Conservation (phyloP, 2,329 filamentous ascomycete species). For the Fusarium sororula region DNA sequence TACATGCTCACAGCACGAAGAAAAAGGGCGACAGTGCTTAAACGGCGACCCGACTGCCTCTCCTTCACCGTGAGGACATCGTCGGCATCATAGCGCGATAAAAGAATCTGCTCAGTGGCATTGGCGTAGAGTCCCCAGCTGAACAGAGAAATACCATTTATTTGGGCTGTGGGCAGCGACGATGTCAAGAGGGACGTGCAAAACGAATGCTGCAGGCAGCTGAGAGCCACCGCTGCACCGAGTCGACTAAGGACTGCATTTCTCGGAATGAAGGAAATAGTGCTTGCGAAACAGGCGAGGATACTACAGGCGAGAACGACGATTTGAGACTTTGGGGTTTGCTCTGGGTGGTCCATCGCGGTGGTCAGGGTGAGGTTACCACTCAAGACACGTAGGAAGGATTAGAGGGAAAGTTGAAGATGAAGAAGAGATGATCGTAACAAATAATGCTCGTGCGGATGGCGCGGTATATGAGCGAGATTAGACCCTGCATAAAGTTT, state of each 20-base stretch:
- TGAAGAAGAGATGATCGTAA: too few relatives aligned
- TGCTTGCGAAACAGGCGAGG: background rate
- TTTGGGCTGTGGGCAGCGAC: background rate
- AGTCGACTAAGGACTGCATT: background rate
- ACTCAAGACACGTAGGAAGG: too few relatives aligned
- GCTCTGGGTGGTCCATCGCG: background rate
- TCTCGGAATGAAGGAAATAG: background rate
- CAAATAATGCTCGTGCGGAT: background rate
- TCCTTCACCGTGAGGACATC: background rate
- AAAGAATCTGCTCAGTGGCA: background rate
- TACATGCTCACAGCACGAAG: background rate
- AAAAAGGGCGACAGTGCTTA: background rate
- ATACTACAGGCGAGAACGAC: background rate
- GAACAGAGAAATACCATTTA: background rate
- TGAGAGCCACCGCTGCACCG: background rate
- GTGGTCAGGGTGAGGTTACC: background rate
- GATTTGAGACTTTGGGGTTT: background rate
- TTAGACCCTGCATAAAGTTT: background rate
- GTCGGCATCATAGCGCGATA: background rate
- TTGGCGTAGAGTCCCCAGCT: background rate
- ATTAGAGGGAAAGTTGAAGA: background rate
- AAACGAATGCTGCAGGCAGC: background rate
- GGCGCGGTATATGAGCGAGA: background rate
- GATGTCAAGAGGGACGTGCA: background rate
- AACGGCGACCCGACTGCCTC: fast-evolving